Base-by-base conservation (phyloP, 306 rosid genomes). In the Styphnolobium japonicum region DNA sequence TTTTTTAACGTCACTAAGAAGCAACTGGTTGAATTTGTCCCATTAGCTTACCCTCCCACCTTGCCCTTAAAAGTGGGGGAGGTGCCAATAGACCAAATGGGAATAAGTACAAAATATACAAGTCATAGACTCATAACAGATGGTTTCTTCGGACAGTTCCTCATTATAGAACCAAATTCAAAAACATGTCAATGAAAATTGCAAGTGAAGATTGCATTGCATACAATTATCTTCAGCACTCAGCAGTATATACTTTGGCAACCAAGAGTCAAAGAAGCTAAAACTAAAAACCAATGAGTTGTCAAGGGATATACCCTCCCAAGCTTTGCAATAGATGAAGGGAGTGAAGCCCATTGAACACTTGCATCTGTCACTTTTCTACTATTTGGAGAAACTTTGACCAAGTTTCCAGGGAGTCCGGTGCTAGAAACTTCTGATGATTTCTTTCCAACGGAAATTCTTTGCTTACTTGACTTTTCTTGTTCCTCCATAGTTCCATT, bases 261-360 rank as follows among this genome's bases (percentile, higher is more conserved):
- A 15, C 70, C 9, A 42, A 74, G 9, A 71, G 49, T 25, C 40
- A 43, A 52, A 16, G 14, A 72, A 73, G 55, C n/a, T 37, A 75
- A 71, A 68, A 18, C 46, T 21, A 16, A 5, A 79, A 57, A 64
- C 27, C 37, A 84, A 67, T 31, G 36, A 57, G 36, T 72, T 62
- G 56, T 60, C 43, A 75, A 10, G 71, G 27, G 58, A 71, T 77
- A 58, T 87, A 96, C 99, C 99, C 77, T 91, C 66, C 98, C 99
- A 71, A 96, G 99, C 91, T 91, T 96, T 80, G 96, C 92, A 57
- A 96, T 88, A 31, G 97, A 89, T 39, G 96, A 82, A 4, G 98
- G 98, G 25, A 96, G 93, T 19, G 94, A 87, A 85, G 93, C 75
- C 98, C 98, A 96, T 40, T 93, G 91, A 79, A 87, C 87, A 85